These are phyloP conservation scores for Collybiopsis confluens DNA, from an alignment of 768 basidiomycete species.

Conservation along the genomic window DNA sequence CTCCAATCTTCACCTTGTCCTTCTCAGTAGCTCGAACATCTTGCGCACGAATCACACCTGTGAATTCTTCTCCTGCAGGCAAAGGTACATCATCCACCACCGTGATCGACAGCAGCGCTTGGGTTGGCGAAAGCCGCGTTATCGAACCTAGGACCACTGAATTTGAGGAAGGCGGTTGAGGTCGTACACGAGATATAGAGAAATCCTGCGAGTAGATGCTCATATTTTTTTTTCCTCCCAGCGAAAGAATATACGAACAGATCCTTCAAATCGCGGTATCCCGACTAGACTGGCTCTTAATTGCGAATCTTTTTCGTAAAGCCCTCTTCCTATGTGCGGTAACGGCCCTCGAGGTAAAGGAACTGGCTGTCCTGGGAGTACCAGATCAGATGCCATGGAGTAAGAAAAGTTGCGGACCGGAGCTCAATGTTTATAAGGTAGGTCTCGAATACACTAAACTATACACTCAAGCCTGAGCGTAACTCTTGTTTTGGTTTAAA, in stretches of 20 bases:
- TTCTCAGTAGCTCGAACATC: slow-evolving; percentile 90
- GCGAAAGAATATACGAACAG: slow-evolving; percentile 50
- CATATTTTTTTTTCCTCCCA: slow-evolving; percentile 17
- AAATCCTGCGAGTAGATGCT: slow-evolving; percentile 40
- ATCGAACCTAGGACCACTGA: slow-evolving; percentile 81
- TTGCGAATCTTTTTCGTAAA: slow-evolving; percentile 60
- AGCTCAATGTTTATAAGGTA: no score
- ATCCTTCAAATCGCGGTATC: slow-evolving; percentile 52
- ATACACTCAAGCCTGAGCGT: no score
- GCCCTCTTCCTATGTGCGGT: slow-evolving; percentile 59
- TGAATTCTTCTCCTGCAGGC: slow-evolving; percentile 82
- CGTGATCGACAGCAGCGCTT: slow-evolving; percentile 79
- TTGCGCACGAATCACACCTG: slow-evolving; percentile 81
- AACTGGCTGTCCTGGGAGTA: slow-evolving; percentile 81
- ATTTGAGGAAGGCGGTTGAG: slow-evolving; percentile 69
- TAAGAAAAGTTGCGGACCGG: background rate
- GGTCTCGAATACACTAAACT: no score
- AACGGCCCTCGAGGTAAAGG: slow-evolving; percentile 47
- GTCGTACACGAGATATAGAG: slow-evolving; percentile 60
- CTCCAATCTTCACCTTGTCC: slow-evolving; percentile 83
- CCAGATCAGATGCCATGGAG: slow-evolving; percentile 8
- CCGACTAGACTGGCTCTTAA: slow-evolving; percentile 72
- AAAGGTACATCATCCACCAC: slow-evolving; percentile 86
- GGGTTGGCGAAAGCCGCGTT: slow-evolving; percentile 76
- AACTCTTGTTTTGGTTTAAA: background rate